Percentiles rank a stretch among this genome's conserved stretches.
Evolutionary conservation across 2,329 filamentous ascomycete genomes (phyloP).

Genomic region (Neofusicoccum sp.): DNA sequence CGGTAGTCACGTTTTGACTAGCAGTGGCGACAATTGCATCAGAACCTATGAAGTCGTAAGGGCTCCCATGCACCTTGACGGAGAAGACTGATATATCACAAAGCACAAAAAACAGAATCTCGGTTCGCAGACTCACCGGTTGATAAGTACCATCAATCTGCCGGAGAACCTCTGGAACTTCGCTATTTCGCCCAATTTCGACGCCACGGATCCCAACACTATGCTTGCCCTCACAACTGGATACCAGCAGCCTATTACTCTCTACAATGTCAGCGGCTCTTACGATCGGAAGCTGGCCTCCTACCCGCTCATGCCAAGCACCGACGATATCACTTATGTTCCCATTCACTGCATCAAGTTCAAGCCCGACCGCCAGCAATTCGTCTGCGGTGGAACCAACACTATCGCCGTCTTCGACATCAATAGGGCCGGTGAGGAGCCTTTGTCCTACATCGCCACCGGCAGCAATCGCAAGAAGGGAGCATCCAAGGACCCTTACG

Average conservation of each 20-base stretch:
- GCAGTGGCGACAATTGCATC: constrained; percentile 51
- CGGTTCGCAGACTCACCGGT: constrained; percentile 33
- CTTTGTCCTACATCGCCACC: constrained; percentile 38
- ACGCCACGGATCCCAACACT: constrained; percentile 49
- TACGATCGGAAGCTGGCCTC: constrained; percentile 40
- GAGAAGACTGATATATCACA: constrained; percentile 12
- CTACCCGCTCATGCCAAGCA: constrained; percentile 53
- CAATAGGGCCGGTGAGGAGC: constrained; percentile 32
- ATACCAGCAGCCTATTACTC: constrained; percentile 55
- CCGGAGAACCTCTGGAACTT: constrained; percentile 54
- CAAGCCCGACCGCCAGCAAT: constrained; percentile 46
- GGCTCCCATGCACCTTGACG: neutral
- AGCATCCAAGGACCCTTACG: constrained; percentile 51
- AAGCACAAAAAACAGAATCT: constrained; percentile 48
- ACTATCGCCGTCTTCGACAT: constrained; percentile 58
- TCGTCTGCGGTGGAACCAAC: constrained; percentile 58
- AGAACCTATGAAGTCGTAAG: constrained; percentile 26
- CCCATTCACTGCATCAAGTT: constrained; percentile 45
- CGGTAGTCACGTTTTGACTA: constrained; percentile 57
- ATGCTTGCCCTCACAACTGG: constrained; percentile 53
- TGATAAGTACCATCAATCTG: constrained; percentile 27
- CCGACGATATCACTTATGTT: neutral
- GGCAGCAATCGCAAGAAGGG: constrained; percentile 28
- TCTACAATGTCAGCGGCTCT: constrained; percentile 45
- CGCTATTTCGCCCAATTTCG: constrained; percentile 55